Evolutionary conservation across 2,329 filamentous ascomycete genomes (phyloP).

Genomic region (Aspergillus brasiliensis): DNA sequence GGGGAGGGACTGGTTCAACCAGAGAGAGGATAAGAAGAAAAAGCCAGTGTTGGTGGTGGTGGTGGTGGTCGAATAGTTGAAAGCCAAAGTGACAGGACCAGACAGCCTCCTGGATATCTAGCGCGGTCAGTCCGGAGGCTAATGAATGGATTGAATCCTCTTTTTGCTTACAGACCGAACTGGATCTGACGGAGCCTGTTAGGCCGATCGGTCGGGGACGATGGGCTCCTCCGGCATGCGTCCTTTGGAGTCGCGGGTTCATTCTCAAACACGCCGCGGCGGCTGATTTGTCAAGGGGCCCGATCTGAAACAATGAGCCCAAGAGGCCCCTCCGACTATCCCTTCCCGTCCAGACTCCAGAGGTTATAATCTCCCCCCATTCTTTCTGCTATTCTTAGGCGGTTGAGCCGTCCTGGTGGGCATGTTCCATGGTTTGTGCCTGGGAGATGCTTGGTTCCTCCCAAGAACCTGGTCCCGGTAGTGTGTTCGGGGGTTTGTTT

Average conservation of each 20-base stretch:
- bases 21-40: not conserved
- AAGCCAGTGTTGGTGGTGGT: conserved; percentile 1
- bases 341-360: not conserved
- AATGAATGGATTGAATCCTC: not conserved
- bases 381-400: conserved; percentile 7
- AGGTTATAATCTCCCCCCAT: not conserved
- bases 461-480: not conserved
- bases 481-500: not conserved
- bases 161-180: conserved; percentile 3
- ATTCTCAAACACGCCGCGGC: conserved; percentile 15
- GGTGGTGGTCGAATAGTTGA: not conserved
- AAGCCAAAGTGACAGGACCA: not conserved
- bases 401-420: not conserved
- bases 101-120: not conserved
- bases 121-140: conserved; percentile 1
- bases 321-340: conserved; percentile 11
- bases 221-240: conserved; percentile 10
- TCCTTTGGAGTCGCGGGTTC: conserved; percentile 3
- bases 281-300: conserved; percentile 22
- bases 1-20: not conserved
- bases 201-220: conserved; percentile 17
- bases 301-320: conserved; percentile 25
- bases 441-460: conserved; percentile 1
- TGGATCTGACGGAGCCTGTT: conserved; percentile 10
- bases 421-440: conserved; percentile 7